A percentile compares a stretch with the other conserved stretches of the same genome.
phyloP scores from a whole-genome alignment of 352 stramenopile species.

The Thalassiosira livingstoniorum region DNA sequence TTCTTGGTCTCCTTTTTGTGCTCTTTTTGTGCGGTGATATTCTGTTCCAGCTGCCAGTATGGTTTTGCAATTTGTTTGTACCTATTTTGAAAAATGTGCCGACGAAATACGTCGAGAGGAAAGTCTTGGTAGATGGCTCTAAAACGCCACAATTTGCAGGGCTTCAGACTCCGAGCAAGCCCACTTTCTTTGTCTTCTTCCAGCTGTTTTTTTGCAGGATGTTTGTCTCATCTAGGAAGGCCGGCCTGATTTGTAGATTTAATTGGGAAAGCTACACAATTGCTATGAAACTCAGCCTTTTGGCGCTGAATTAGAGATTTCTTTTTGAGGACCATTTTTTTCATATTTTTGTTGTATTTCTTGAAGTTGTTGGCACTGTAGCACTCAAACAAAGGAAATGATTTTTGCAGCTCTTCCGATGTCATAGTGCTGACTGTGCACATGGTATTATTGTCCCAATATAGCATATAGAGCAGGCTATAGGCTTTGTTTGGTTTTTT shows the following conservation, averaged over 20 bases:
- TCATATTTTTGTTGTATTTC: background rate
- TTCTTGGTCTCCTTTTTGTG: background rate
- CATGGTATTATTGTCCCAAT: background rate
- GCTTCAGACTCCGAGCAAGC: background rate
- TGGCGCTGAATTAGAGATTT: background rate
- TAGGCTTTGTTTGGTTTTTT: background rate
- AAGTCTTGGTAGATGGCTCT: background rate
- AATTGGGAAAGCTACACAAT: background rate
- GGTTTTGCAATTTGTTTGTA: background rate
- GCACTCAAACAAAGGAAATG: background rate
- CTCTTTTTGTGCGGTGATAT: background rate
- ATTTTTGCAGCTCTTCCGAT: background rate
- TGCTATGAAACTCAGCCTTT: background rate
- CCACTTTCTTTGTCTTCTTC: background rate
- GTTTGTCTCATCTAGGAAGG: background rate
- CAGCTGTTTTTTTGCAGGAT: background rate
- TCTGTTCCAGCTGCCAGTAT: background rate
- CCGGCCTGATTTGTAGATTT: background rate
- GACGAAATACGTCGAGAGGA: background rate
- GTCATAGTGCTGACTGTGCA: background rate
- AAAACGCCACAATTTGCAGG: background rate
- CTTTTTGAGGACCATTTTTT: background rate
- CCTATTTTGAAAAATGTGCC: background rate
- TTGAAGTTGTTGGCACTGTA: background rate
- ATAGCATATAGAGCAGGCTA: background rate